phyloP scores from a whole-genome alignment of 2,329 filamentous ascomycete species.

The Diaporthe amygdali region DNA sequence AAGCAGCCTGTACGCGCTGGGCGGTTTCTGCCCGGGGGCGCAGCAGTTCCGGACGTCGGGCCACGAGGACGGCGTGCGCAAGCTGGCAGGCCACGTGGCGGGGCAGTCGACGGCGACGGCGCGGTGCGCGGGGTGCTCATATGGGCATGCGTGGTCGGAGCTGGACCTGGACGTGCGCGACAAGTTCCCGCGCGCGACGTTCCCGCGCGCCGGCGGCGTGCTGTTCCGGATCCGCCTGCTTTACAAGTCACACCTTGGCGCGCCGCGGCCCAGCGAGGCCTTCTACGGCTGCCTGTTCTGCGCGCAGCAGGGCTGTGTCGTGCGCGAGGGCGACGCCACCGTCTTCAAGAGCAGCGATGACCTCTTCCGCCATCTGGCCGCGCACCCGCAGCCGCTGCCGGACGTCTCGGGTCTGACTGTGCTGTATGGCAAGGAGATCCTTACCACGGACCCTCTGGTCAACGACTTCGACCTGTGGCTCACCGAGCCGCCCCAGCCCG shows the following conservation, averaged over 20 bases:
- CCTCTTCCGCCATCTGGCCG: conserved; percentile 44
- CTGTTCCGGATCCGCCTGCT: conserved; percentile 46
- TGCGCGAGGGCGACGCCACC: conserved; percentile 46
- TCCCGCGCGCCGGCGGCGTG: conserved; percentile 31
- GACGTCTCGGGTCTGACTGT: conserved; percentile 42
- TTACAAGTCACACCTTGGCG: conserved; percentile 48
- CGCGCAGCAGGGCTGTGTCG: conserved; percentile 37
- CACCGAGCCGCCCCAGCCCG: conserved; percentile 35
- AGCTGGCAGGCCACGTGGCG: conserved; percentile 32
- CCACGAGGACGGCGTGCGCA: conserved; percentile 42
- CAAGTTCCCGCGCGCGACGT: conserved; percentile 12
- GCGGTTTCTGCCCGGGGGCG: conserved; percentile 46
- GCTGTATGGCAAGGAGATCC: conserved; percentile 37
- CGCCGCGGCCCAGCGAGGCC: conserved; percentile 35
- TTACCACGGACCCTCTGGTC: conserved; percentile 7
- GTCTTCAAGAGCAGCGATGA: conserved; percentile 43
- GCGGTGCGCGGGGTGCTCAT: conserved; percentile 26
- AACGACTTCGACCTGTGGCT: conserved; percentile 36
- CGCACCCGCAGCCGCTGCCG: conserved; percentile 46
- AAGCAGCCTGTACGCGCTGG: conserved; percentile 41
- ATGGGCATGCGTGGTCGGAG: conserved; percentile 23
- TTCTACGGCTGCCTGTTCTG: conserved; percentile 48
- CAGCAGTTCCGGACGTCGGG: conserved; percentile 40
- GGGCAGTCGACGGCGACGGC: not conserved
- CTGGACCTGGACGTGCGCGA: conserved; percentile 23